Conservation (phyloP, 1,139 yeast species). For the Blastobotrys malaysiensis region DNA sequence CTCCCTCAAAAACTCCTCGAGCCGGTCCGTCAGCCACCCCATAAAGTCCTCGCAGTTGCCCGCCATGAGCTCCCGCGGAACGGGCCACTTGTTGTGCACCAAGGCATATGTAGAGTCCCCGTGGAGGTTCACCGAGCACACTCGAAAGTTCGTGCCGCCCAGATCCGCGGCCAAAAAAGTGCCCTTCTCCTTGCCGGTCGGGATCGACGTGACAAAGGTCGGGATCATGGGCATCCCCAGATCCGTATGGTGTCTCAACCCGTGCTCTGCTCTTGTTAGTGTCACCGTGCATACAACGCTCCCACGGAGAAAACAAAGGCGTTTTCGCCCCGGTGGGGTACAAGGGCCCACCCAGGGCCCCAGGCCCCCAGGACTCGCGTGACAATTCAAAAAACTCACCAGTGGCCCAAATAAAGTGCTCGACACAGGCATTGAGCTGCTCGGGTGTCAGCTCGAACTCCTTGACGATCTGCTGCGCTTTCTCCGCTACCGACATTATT, state of each 20-base stretch:
- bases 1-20: constrained; percentile 54
- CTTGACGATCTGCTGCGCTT: constrained; percentile 46
- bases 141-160: constrained; percentile 86
- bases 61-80: constrained; percentile 71
- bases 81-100: constrained; percentile 65
- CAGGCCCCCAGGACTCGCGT: too few species aligned
- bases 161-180: constrained; percentile 73
- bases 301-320: not conserved
- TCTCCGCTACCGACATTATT: constrained; percentile 16
- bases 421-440: constrained; percentile 51
- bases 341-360: too few species aligned
- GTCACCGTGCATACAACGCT: constrained; percentile 1
- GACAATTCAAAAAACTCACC: constrained; percentile 4
- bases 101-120: constrained; percentile 77
- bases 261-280: constrained; percentile 9
- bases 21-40: constrained; percentile 64
- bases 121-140: constrained; percentile 70
- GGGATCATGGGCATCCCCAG: constrained; percentile 82
- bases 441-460: constrained; percentile 53
- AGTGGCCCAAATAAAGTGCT: constrained; percentile 45
- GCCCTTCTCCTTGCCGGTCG: constrained; percentile 77
- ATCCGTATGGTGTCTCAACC: constrained; percentile 30
- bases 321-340: too few species aligned
- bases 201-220: constrained; percentile 71
- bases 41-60: constrained; percentile 54